Evolutionary conservation across 1,284 basidiomycete species (phyloP), one percentile per base, ranked within the genome.

Genomic region (Inonotus hispidus): DNA sequence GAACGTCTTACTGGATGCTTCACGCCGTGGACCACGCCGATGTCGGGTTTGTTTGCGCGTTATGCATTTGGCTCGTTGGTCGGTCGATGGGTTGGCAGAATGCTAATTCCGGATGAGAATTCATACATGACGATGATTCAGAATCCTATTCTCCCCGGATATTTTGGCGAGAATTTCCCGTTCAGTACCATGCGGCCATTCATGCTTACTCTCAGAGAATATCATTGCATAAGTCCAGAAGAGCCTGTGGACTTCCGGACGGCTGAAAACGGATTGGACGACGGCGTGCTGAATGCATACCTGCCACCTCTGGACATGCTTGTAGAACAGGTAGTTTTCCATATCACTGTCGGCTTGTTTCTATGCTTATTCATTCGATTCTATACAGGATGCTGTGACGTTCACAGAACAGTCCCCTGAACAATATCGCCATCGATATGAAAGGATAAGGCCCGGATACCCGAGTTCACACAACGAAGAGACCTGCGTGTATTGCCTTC

Each of bases 51-150:
- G 39, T 63, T 38, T 23, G 69, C 69, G 2, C 75, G 80, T 14
- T 86, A 82, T 68, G 76, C 75, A 3, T 78, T 76, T 1, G 82
- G 84, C 3, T 70, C 72, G 6, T 68, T 87, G 59, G 70, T 70
- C 29, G 85, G 86, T 0, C 73, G 84, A 19, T 88, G 84, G 82
- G 75, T 78, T 52, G 86, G 86, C 5, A 72, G 81, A 11, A 77
- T 85, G 73, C 70, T 84, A 49, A 83, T 85, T 58, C 59, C 82
- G 74, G 5, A 3, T 43, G 58, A 60, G 27, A 56, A 35, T 29
- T 52, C 69, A 19, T 77, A 78, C 63, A 71, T 70, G 45, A 61
- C 61, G 39, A 64, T 79, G 62, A 68, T 75, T n/a, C 65, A 69
- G 43, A 66, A 67, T 1, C 39, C 69, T 7, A 63, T 72, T 0